Base-by-base conservation (phyloP, 345 rosid species). In the Iberis pinnata region DNA sequence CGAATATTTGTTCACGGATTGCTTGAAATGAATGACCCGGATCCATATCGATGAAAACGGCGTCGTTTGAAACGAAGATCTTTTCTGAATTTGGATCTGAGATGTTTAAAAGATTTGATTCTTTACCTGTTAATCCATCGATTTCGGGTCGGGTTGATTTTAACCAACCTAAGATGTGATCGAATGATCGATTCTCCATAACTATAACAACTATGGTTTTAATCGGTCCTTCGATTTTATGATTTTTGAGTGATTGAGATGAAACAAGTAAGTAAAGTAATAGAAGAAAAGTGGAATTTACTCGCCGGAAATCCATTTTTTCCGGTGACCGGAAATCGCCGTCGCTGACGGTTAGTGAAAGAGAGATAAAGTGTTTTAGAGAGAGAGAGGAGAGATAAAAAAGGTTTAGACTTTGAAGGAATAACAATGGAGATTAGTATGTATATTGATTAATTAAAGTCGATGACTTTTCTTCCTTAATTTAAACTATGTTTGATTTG, bases 1-100 rank as follows among this genome's bases (percentile, higher is more conserved):
- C 99, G 74, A 93, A 93, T 12, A 93, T 86, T 71, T 93, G 99
- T 55, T 86, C 90, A 35, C 94, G 77, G 64, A 93, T 93, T 31
- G 97, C 99, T 56, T 93, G 99, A 41, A 85, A 83, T 0, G 99
- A 93, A 67, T 93, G 99, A 6, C 99, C 99, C 14, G 99, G 99
- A 78, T 93, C 99, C 62, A 83, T 83, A 63, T 93, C 94, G 0
- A 93, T 65, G 73, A 83, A 93, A 17, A 79, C 11, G 2, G 99
- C 95, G 22, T 93, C 95, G 57, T 83, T 75, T 5, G 95, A 46
- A 31, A 88, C 99, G 57, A 43, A 76, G 4, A 88, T 71, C 18
- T 67, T 45, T 3, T 59, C 29, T 5, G 97, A 86, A 16, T 67
- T 42, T 0, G 87, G 81, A 63, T 93, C 95, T 32, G 85, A 67